Base-by-base conservation (phyloP, 371 early-diverging fungal genomes). In the Cokeromyces recurvatus region DNA sequence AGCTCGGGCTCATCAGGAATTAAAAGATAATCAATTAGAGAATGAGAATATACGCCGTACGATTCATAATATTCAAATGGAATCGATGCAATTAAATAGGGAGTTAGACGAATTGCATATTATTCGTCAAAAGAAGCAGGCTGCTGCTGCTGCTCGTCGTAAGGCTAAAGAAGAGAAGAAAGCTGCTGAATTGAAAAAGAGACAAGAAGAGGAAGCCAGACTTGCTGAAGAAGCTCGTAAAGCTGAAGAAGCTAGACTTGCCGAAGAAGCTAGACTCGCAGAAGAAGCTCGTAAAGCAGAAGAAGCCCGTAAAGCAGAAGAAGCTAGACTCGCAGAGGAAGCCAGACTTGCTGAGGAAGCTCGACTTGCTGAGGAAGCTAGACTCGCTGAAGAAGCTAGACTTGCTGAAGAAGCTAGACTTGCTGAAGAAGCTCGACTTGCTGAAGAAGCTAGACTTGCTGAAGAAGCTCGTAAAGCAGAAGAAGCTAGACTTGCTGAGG, bases 41-140 rank as follows among this genome's bases (percentile, higher is more conserved):
- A 64, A 62, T 25, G 71, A 74, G 23, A 48, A 47, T 24, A 37
- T 65, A 1, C 55, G 71, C 27, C 64, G 62, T 14, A 51, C 41
- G 7, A 64, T 70, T 6, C 64, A 61, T 32, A 61, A 64, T 21
- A 59, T 70, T 37, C 74, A 74, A 39, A 62, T 57, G 38, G 74
- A 74, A 43, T 59, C 70, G 0, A 56, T 57, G 29, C 38, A 43
- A 3, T 39, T 55, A 19, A 39, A 45, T 17, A 43, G 46, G 15
- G 48, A 59, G 24, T 43, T 74, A 32, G 66, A 74, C 22, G 32
- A 51, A 2, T 35, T 74, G 4, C 51, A 59, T 23, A 46, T 29
- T 1, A 29, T 36, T 15, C 22, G 52, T 36, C 21, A 38, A 17
- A 43, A 34, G 34, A 64, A 66, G 20, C 71, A 75, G 24, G 53